Percentiles rank a stretch among this genome's conserved stretches.
Evolutionary conservation across 1,284 basidiomycete species (phyloP).

Genomic region (Albatrellus sp.): DNA sequence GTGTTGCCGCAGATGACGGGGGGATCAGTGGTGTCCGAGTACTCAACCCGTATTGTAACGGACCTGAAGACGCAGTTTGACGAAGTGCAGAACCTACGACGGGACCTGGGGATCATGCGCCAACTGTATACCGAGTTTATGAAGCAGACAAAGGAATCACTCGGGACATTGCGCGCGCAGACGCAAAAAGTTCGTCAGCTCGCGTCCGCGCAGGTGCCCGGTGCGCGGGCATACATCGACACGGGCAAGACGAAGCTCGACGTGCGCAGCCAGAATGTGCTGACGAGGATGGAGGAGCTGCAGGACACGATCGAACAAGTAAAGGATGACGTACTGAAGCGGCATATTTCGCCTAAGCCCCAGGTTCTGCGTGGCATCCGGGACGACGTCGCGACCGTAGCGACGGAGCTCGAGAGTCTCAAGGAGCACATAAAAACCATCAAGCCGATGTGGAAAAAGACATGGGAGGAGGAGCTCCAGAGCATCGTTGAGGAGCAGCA

Average conservation of each 20-base stretch:
- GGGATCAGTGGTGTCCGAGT: conserved; percentile 57
- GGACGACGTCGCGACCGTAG: conserved; percentile 63
- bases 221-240: conserved; percentile 82
- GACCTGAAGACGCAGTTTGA: conserved; percentile 90
- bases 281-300: conserved; percentile 89
- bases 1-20: conserved; percentile 66
- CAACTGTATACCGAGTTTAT: conserved; percentile 93
- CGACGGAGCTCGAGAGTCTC: conserved; percentile 65
- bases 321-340: conserved; percentile 85
- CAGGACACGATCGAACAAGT: conserved; percentile 88
- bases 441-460: conserved; percentile 97
- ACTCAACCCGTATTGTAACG: conserved; percentile 56
- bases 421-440: conserved; percentile 81
- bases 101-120: conserved; percentile 87
- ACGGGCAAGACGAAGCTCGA: conserved; percentile 89
- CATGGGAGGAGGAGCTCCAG: conserved; percentile 93
- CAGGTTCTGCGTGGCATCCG: conserved; percentile 62
- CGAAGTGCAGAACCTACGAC: conserved; percentile 85
- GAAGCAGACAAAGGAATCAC: conserved; percentile 78
- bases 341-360: conserved; percentile 78
- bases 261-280: conserved; percentile 74
- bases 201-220: conserved; percentile 73
- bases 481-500: conserved; percentile 97
- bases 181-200: conserved; percentile 80
- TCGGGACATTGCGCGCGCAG: conserved; percentile 69